Evolutionary conservation across 495 filamentous ascomycete genomes (phyloP).

Genomic region (Penicilliopsis zonata): DNA sequence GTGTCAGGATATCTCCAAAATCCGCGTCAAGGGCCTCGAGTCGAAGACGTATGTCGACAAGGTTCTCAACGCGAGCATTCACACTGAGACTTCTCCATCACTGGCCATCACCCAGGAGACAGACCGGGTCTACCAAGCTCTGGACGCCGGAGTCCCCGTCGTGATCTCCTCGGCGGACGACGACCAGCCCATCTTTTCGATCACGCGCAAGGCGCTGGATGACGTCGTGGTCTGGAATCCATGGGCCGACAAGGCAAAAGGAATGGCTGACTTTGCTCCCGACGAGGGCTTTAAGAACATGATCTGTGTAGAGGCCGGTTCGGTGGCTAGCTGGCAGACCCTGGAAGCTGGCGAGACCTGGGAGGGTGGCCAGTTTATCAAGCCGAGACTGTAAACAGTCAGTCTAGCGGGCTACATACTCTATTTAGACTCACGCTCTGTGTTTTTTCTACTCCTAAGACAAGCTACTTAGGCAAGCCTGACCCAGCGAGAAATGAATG

Average conservation of each 20-base stretch:
- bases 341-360: constrained; percentile 80
- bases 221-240: constrained; percentile 98
- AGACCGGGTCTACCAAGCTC: constrained; percentile 65
- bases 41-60: constrained; percentile 71
- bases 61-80: constrained; percentile 44
- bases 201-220: constrained; percentile 66
- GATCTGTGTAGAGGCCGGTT: constrained; percentile 87
- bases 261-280: constrained; percentile 80
- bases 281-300: constrained; percentile 83
- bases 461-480: too few species aligned
- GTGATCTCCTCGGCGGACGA: constrained; percentile 43
- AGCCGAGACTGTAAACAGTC: constrained; percentile 10
- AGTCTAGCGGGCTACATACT: too few species aligned
- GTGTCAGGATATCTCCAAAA: constrained; percentile 57
- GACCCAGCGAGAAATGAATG: too few species aligned
- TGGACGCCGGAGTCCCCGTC: constrained; percentile 45
- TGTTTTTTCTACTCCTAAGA: too few species aligned
- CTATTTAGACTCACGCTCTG: too few species aligned
- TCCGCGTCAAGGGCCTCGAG: constrained; percentile 61
- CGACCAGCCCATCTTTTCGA: constrained; percentile 50
- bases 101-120: constrained; percentile 59
- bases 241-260: constrained; percentile 70
- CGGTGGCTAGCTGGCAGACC: constrained; percentile 67
- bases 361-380: constrained; percentile 77
- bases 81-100: constrained; percentile 40